These are phyloP conservation scores for Ophiocordyceps polyrhachis-furcata DNA, from an alignment of 2,329 filamentous ascomycete species.

Conservation along the genomic window DNA sequence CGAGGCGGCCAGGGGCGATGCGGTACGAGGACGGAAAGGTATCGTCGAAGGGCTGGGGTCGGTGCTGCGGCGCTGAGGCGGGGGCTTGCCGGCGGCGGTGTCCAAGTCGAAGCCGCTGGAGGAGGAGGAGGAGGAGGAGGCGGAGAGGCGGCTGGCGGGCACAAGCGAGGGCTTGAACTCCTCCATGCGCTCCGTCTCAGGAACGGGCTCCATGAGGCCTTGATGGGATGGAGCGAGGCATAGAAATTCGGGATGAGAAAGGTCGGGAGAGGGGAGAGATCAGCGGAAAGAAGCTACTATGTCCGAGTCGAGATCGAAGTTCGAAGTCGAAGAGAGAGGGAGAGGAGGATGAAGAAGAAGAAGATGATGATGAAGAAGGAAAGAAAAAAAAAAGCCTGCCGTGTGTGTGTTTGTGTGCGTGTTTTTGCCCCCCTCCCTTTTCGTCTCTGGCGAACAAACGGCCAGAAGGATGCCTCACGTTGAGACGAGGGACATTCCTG, in stretches of 20 bases:
- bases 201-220: slow-evolving; percentile 43
- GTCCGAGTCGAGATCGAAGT: background rate
- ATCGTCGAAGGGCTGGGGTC: slow-evolving; percentile 34
- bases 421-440: background rate
- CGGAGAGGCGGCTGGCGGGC: slow-evolving; percentile 29
- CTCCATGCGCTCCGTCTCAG: slow-evolving; percentile 50
- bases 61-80: slow-evolving; percentile 36
- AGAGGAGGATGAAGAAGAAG: background rate
- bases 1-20: slow-evolving; percentile 37
- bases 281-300: background rate
- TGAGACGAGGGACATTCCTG: slow-evolving; percentile 1
- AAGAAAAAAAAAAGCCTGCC: background rate
- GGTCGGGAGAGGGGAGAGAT: too few relatives aligned
- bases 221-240: slow-evolving; percentile 1
- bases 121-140: slow-evolving; percentile 9
- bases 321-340: background rate
- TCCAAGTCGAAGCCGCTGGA: background rate
- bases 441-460: background rate
- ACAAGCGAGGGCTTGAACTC: slow-evolving; percentile 41
- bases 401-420: background rate
- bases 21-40: slow-evolving; percentile 42
- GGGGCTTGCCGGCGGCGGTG: slow-evolving; percentile 26
- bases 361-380: background rate
- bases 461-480: background rate
- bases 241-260: background rate